These are phyloP conservation scores for Penicillium nucicola DNA, from an alignment of 495 filamentous ascomycete genomes.

Conservation along the genomic window DNA sequence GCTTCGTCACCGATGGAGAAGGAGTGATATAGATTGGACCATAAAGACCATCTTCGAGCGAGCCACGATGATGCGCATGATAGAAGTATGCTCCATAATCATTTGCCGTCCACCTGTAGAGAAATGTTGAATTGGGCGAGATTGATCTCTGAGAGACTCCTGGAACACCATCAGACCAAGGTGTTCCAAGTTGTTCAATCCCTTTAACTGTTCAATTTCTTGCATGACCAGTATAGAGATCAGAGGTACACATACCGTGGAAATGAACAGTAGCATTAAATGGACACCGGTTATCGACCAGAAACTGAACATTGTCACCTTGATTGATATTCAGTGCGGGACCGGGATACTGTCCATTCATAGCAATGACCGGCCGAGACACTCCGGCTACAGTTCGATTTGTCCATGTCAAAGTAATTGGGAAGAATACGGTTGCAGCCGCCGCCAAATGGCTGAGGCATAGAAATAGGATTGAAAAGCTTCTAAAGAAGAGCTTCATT, in stretches of 20 bases:
- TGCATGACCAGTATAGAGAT: not conserved
- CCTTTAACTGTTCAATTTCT: constrained; percentile 10
- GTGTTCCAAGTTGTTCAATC: constrained; percentile 38
- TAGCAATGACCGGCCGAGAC: constrained; percentile 49
- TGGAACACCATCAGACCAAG: constrained; percentile 55
- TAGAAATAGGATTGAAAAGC: constrained; percentile 6
- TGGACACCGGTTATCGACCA: constrained; percentile 54
- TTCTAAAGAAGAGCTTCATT: constrained; percentile 9
- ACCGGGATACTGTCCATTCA: constrained; percentile 60
- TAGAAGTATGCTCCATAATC: constrained; percentile 40
- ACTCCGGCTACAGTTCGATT: constrained; percentile 27
- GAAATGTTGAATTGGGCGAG: constrained; percentile 38
- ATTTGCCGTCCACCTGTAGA: constrained; percentile 42
- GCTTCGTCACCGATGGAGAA: constrained; percentile 26
- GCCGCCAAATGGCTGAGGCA: constrained; percentile 14
- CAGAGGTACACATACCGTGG: constrained; percentile 34
- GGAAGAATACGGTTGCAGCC: constrained; percentile 27
- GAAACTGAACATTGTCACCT: constrained; percentile 59
- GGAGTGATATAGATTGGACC: constrained; percentile 50
- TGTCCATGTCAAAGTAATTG: constrained; percentile 31
- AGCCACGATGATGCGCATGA: constrained; percentile 49
- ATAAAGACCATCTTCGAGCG: constrained; percentile 54
- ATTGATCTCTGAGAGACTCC: constrained; percentile 48
- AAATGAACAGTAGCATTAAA: constrained; percentile 53
- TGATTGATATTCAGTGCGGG: constrained; percentile 56